Base-by-base conservation (phyloP, 2,329 filamentous ascomycete genomes). In the Alternaria angustiovoidea region DNA sequence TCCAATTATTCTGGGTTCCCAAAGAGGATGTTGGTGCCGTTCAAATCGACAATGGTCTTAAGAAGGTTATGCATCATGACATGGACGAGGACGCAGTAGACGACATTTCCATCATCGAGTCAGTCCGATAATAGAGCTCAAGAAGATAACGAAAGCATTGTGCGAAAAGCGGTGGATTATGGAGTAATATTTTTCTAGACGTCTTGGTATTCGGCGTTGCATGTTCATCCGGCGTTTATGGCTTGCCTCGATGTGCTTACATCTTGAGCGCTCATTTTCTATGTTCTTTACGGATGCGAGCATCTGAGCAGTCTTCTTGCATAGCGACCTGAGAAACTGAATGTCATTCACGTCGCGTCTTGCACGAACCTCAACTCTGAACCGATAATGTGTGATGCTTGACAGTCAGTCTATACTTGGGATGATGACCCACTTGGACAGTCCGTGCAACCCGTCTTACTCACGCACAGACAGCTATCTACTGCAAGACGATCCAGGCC, bases 1-100 rank as follows among this genome's bases (percentile, higher is more conserved):
- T 84, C 16, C 87, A 89, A 67, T 72, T 87, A 6, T 84, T 83
- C 69, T 86, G 83, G 66, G 84, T 89, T 48, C 80, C 83, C 11
- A 81, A 81, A 39, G 82, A 84, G 63, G 82, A 81, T 58, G 62
- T 77, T 4, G 72, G 70, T 30, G 57, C 65, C 12, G 69, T 78
- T 1, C 64, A 71, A 48, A 72, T 78, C 7, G 71, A 77, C 32
- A 78, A 75, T 43, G 72, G 68, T 5, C 63, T 76, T 11, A 77
- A 73, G 59, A 72, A 70, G 51, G 69, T 67, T 16, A 62, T 74
- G 30, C 65, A 70, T 32, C 57, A 70, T 44, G 62, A 65, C 4
- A 52, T 61, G n/a, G 54, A 72, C 26, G 70, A 72, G 41, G 62
- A 71, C 36, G 70, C 70, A n/a, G 63, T 72, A 7, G 70, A 72